A percentile compares a stretch with the other conserved stretches of the same genome.
phyloP scores from a whole-genome alignment of 2,329 filamentous ascomycete species.

The Aspergillus ochraceus region DNA sequence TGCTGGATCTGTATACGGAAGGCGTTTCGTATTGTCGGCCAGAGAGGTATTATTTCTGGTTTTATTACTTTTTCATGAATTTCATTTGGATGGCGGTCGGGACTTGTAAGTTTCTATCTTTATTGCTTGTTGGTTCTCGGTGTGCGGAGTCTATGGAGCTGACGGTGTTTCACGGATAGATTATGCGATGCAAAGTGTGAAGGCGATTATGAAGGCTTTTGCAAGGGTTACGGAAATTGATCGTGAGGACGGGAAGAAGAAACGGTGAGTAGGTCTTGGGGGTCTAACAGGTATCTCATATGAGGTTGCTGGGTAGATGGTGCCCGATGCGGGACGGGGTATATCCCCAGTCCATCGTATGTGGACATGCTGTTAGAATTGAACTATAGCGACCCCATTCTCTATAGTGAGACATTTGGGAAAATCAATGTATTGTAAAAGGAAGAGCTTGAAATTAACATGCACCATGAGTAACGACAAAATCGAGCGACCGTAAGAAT shows the following conservation, averaged over 20 bases:
- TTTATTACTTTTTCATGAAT: constrained; percentile 59
- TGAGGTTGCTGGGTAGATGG: too few relatives aligned
- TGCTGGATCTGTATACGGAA: constrained; percentile 52
- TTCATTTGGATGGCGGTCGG: constrained; percentile 58
- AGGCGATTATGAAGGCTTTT: background rate
- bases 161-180: background rate
- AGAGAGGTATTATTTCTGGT: constrained; percentile 57
- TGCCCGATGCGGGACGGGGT: too few relatives aligned
- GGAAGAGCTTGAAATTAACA: too few relatives aligned
- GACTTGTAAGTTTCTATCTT: constrained; percentile 25
- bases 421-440: too few relatives aligned
- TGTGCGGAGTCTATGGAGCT: background rate
- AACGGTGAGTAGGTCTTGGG: background rate
- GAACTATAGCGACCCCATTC: too few relatives aligned
- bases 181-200: background rate
- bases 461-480: too few relatives aligned
- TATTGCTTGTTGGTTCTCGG: background rate
- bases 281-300: background rate
- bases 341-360: too few relatives aligned
- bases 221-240: background rate
- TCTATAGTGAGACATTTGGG: too few relatives aligned
- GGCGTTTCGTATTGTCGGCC: constrained; percentile 52
- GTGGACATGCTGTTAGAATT: background rate
- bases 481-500: too few relatives aligned
- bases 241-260: background rate